Conservation (phyloP, 1,284 basidiomycete genomes). For the Papiliotrema laurentii region DNA sequence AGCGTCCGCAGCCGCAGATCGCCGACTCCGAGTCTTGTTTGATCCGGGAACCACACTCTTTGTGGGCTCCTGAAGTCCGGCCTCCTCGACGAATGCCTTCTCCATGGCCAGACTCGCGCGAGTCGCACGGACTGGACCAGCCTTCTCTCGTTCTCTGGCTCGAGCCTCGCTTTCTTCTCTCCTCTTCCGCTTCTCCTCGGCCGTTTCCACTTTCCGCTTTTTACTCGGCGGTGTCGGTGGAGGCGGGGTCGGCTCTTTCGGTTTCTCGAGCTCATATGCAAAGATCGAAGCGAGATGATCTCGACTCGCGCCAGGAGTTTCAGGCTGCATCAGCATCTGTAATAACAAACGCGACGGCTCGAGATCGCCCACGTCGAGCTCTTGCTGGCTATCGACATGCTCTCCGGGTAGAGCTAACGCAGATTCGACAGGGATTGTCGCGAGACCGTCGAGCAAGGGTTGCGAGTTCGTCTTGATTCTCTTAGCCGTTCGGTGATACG, state of each 20-base stretch:
- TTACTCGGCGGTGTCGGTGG: slow-evolving; percentile 47
- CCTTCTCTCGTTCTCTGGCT: slow-evolving; percentile 10
- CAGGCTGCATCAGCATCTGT: slow-evolving; percentile 15
- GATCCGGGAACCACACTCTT: neutral
- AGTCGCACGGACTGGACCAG: slow-evolving; percentile 2
- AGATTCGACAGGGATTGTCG: slow-evolving; percentile 32
- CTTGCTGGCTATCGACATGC: neutral
- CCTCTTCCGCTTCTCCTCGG: slow-evolving; percentile 16
- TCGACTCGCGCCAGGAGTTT: slow-evolving; percentile 34
- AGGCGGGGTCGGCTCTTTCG: slow-evolving; percentile 57
- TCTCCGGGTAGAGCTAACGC: slow-evolving; percentile 6
- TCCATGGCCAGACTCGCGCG: slow-evolving; percentile 1
- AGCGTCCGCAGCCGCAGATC: neutral
- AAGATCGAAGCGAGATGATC: slow-evolving; percentile 66
- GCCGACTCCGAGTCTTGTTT: neutral
- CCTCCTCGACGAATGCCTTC: slow-evolving; percentile 25
- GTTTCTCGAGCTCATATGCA: slow-evolving; percentile 59
- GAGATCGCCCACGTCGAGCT: slow-evolving; percentile 56
- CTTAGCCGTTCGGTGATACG: slow-evolving; percentile 68
- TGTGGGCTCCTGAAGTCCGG: slow-evolving; percentile 11
- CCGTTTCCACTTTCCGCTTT: slow-evolving; percentile 32
- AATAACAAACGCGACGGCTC: slow-evolving; percentile 58
- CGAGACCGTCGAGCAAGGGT: slow-evolving; percentile 61
- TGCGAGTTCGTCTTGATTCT: slow-evolving; percentile 61
- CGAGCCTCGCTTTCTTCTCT: slow-evolving; percentile 26